These are phyloP conservation scores for Gastrolobium villosum DNA, from an alignment of 306 rosid genomes.

Conservation along the genomic window DNA sequence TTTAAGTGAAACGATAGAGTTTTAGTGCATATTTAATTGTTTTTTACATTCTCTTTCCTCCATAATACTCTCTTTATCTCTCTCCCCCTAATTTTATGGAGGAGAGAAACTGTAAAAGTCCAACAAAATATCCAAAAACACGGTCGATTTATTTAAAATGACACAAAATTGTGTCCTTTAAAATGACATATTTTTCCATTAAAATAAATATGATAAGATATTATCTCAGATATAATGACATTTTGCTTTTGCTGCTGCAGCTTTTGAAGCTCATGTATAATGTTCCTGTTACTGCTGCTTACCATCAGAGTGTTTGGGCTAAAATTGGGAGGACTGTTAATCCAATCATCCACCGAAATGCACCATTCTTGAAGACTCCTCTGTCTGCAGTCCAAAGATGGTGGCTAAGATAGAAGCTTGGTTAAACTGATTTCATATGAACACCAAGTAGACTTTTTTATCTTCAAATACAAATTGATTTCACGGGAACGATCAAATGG, in stretches of 20 bases:
- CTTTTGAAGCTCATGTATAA: conserved; percentile 95
- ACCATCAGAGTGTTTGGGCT: conserved; percentile 90
- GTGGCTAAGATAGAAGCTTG: conserved; percentile 82
- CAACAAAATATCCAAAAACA: too few relatives aligned
- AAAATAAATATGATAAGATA: too few relatives aligned
- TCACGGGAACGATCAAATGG: conserved; percentile 38
- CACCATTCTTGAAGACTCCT: conserved; percentile 78
- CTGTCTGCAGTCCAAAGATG: conserved; percentile 83
- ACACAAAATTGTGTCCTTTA: too few relatives aligned
- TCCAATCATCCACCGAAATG: conserved; percentile 70
- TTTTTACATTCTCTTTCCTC: too few relatives aligned
- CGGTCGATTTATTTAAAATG: too few relatives aligned
- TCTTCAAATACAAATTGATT: conserved; percentile 36
- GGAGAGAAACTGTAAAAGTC: too few relatives aligned
- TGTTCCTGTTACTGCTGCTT: conserved; percentile 82
- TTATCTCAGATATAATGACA: conserved; percentile 6
- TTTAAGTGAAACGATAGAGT: too few relatives aligned
- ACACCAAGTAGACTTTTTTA: conserved; percentile 37
- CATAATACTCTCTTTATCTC: too few relatives aligned
- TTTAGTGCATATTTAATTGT: too few relatives aligned
- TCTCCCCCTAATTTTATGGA: too few relatives aligned
- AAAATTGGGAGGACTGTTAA: conserved; percentile 69
- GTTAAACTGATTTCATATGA: conserved; percentile 41
- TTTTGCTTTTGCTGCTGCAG: conserved; percentile 53
- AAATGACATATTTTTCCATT: too few relatives aligned